phyloP scores from a whole-genome alignment of 768 basidiomycete species.

The Lentinula aciculospora region DNA sequence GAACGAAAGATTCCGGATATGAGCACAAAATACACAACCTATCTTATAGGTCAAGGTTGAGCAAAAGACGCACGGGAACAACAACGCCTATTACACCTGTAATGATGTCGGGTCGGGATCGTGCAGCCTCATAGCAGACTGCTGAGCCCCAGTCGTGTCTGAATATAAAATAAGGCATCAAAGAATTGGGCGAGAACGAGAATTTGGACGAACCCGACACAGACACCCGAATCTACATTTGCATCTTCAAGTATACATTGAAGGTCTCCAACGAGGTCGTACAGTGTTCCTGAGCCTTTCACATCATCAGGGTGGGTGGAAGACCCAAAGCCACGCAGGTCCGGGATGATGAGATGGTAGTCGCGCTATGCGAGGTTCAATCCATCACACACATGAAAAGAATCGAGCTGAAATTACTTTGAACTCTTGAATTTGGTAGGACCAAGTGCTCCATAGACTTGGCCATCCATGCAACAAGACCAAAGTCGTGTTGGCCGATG shows the following conservation, averaged over 20 bases:
- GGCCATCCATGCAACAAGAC: conserved; percentile 81
- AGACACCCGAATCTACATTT: conserved; percentile 41
- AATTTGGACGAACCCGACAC: conserved; percentile 48
- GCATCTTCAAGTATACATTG: conserved; percentile 56
- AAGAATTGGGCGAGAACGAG: neutral
- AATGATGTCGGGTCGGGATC: conserved; percentile 62
- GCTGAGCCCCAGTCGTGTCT: conserved; percentile 78
- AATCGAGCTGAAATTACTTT: conserved; percentile 28
- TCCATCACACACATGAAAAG: neutral
- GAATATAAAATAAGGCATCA: neutral
- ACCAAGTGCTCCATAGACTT: conserved; percentile 71
- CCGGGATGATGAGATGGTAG: conserved; percentile 56
- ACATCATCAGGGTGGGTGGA: conserved; percentile 64
- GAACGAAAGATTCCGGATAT: neutral
- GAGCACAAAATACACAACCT: neutral
- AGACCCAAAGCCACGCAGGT: conserved; percentile 66
- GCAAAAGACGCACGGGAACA: conserved; percentile 45
- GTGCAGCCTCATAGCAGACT: conserved; percentile 63
- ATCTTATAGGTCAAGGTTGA: neutral
- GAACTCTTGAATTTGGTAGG: conserved; percentile 64
- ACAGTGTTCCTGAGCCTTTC: conserved; percentile 50
- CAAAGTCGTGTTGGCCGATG: conserved; percentile 42
- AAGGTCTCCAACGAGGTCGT: conserved; percentile 58
- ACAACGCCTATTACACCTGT: conserved; percentile 50
- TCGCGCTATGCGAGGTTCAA: conserved; percentile 33